Percentiles rank a stretch among this genome's conserved stretches.
phyloP scores from a whole-genome alignment of 1,139 yeast genomes.

The Pichia sp. region DNA sequence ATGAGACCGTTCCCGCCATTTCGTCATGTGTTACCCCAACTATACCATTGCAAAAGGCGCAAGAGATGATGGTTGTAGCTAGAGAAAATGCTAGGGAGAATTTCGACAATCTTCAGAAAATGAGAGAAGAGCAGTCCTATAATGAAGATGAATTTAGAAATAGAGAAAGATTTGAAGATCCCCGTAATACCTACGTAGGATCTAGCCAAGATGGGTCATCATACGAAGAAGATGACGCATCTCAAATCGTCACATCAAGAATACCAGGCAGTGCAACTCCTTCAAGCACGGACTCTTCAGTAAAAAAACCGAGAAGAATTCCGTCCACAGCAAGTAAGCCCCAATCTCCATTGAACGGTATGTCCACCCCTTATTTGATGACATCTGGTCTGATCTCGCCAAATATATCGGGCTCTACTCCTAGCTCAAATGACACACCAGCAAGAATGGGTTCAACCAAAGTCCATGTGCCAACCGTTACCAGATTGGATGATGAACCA shows the following conservation, averaged over 20 bases:
- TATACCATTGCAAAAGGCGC: constrained; percentile 79
- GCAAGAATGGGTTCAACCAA: constrained; percentile 24
- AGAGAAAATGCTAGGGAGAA: constrained; percentile 64
- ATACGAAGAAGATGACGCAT: constrained; percentile 20
- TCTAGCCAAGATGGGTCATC: constrained; percentile 12
- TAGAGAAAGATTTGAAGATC: constrained; percentile 6
- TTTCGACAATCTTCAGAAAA: constrained; percentile 47
- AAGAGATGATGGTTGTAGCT: constrained; percentile 77
- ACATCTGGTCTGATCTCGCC: constrained; percentile 51
- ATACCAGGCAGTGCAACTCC: constrained; percentile 19
- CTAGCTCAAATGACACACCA: constrained; percentile 10
- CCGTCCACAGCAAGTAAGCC: constrained; percentile 26
- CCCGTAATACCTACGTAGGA: constrained; percentile 4
- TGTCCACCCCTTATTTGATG: constrained; percentile 56
- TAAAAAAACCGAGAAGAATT: constrained; percentile 16
- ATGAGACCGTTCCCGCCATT: constrained; percentile 88
- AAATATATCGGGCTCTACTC: constrained; percentile 8
- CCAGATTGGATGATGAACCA: constrained; percentile 26
- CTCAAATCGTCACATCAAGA: constrained; percentile 9
- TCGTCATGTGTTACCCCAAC: constrained; percentile 95
- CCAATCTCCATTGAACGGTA: constrained; percentile 37
- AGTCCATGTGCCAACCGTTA: constrained; percentile 32
- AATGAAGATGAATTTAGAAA: not conserved
- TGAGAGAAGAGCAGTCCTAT: constrained; percentile 33
- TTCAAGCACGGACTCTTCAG: constrained; percentile 15